phyloP scores from a whole-genome alignment of 306 rosid genomes.

The Begonia peltatifolia region DNA sequence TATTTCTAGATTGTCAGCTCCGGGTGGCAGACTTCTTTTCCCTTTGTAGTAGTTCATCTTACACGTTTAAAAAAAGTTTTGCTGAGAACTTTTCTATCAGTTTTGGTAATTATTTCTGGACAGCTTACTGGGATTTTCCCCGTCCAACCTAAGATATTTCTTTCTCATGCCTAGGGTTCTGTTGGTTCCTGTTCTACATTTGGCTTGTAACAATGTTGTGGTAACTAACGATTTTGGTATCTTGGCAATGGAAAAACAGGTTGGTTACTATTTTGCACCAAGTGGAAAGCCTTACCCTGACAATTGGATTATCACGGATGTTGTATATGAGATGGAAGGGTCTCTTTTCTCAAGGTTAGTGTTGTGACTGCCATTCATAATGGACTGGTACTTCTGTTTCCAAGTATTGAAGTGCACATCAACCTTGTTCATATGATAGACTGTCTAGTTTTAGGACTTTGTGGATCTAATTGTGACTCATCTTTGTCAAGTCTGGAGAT shows the following conservation, averaged over 20 bases:
- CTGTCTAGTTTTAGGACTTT: background rate
- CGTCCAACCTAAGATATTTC: conserved; percentile 14
- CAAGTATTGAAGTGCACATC: background rate
- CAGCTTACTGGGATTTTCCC: background rate
- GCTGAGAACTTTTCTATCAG: background rate
- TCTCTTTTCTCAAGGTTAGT: conserved; percentile 67
- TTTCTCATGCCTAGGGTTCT: conserved; percentile 16
- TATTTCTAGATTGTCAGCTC: too few relatives aligned
- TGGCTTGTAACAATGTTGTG: conserved; percentile 17
- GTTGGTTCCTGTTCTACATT: conserved; percentile 16
- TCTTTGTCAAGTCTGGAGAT: background rate
- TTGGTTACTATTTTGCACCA: conserved; percentile 98
- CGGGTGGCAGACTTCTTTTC: too few relatives aligned
- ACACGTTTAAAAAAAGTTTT: too few relatives aligned
- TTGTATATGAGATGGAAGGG: conserved; percentile 76
- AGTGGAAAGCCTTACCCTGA: conserved; percentile 99
- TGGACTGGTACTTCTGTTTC: background rate
- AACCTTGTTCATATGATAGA: background rate
- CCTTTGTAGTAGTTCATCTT: too few relatives aligned
- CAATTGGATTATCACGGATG: conserved; percentile 93
- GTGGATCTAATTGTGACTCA: background rate
- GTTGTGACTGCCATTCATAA: background rate
- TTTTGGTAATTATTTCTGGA: conserved; percentile 3
- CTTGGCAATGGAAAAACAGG: conserved; percentile 51
- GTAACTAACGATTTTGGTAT: conserved; percentile 28